phyloP scores from a whole-genome alignment of 192 early-diverging fungal genomes.

The Backusella australiensis region DNA sequence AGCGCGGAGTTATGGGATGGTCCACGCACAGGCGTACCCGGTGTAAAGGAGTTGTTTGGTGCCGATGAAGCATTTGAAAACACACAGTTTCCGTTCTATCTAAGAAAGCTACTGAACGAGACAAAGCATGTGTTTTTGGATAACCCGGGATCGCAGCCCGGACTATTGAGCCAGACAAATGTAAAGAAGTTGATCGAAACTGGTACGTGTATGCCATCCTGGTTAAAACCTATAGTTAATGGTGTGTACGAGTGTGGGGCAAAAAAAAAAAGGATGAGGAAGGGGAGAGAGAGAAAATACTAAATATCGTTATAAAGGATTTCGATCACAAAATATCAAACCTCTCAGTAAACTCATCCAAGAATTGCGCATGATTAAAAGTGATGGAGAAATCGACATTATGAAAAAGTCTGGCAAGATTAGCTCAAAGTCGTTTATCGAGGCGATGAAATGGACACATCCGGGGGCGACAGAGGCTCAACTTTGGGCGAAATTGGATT shows the following conservation, averaged over 20 bases:
- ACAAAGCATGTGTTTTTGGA: constrained; percentile 32
- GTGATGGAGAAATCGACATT: constrained; percentile 68
- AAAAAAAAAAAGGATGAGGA: no score
- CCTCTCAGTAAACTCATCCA: constrained; percentile 67
- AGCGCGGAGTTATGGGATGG: constrained; percentile 92
- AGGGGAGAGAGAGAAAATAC: not conserved
- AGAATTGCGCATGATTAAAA: constrained; percentile 77
- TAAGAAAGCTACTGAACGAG: constrained; percentile 14
- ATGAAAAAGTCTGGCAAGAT: constrained; percentile 78
- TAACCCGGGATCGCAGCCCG: constrained; percentile 9
- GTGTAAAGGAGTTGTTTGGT: constrained; percentile 73
- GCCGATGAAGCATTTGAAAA: constrained; percentile 63
- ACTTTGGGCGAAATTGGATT: constrained; percentile 76
- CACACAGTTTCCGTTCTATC: constrained; percentile 14
- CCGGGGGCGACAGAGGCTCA: constrained; percentile 72
- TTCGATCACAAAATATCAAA: constrained; percentile 20
- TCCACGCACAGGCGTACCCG: constrained; percentile 78
- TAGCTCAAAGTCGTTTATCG: constrained; percentile 76
- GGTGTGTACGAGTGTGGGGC: not conserved
- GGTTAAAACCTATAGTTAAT: not conserved
- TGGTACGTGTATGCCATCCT: constrained; percentile 14
- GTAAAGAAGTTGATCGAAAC: constrained; percentile 13
- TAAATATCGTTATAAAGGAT: not conserved
- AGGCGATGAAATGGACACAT: constrained; percentile 74
- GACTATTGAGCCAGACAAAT: not conserved